phyloP scores from a whole-genome alignment of 495 filamentous ascomycete genomes.

The Aspergillus asperescens region DNA sequence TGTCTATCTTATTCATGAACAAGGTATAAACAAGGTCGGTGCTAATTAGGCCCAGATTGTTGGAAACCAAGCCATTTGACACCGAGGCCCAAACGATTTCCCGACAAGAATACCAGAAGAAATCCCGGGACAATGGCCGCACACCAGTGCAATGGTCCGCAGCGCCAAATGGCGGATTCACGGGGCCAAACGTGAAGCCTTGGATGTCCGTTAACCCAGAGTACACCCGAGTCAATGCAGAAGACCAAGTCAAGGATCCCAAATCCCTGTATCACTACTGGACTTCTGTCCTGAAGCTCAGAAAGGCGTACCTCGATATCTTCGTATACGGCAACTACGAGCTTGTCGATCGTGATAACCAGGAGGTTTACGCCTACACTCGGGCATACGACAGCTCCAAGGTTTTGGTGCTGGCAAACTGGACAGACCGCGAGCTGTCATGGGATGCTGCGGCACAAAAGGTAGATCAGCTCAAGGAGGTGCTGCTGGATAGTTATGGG shows the following conservation, averaged over 20 bases:
- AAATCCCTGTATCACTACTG: constrained; percentile 50
- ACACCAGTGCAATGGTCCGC: constrained; percentile 52
- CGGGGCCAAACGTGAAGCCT: constrained; percentile 44
- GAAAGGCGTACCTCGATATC: constrained; percentile 50
- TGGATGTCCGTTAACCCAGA: constrained; percentile 61
- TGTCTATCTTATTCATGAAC: background rate
- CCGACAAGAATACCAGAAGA: constrained; percentile 44
- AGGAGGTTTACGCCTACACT: constrained; percentile 46
- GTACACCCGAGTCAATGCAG: constrained; percentile 47
- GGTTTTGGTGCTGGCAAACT: constrained; percentile 50
- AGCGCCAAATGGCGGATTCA: constrained; percentile 48
- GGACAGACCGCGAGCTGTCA: constrained; percentile 33
- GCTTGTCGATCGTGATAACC: constrained; percentile 40
- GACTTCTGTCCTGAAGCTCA: constrained; percentile 45
- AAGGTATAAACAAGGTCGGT: background rate
- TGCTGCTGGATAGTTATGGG: constrained; percentile 43
- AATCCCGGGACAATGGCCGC: constrained; percentile 52
- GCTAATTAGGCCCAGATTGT: background rate
- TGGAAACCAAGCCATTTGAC: constrained; percentile 32
- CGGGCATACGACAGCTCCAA: constrained; percentile 39
- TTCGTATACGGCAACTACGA: constrained; percentile 60
- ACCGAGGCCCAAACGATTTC: constrained; percentile 29
- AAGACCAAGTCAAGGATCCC: constrained; percentile 39
- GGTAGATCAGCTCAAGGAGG: constrained; percentile 27
- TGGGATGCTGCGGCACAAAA: constrained; percentile 40